Base-by-base conservation (phyloP, 352 stramenopile genomes). In the Pythium brachiatum region DNA sequence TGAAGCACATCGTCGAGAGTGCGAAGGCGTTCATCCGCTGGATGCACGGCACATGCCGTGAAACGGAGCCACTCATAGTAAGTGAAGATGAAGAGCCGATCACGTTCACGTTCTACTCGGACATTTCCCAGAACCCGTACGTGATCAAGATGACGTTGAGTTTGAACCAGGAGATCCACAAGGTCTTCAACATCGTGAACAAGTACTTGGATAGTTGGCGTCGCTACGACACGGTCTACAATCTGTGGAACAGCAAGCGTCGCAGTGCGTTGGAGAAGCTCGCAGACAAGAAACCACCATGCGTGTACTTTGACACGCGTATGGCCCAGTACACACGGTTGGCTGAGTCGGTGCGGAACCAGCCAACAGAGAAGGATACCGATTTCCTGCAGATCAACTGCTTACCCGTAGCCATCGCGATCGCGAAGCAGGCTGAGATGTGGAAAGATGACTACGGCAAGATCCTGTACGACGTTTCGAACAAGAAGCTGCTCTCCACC, bases 371-470 rank as follows among this genome's bases (percentile, higher is more conserved):
- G 38, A 97, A 98, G 66, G 92, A 98, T 62, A 96, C 97, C 0
- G 92, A 98, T 55, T 98, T 98, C 51, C 67, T 98, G 13, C 90
- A 95, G 64, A 95, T 98, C 56, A 96, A 98, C 66, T 98, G 86
- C 64, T 64, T 94, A 4, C 76, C 85, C 0, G 89, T 98, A 1
- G 90, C 92, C 0, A 61, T 96, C 0, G 83, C 88, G 13, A 96
- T 98, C 43, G 82, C 90, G 5, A 94, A 92, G 58, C 90, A 98
- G 61, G 90, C 94, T 2, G 86, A 97, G 52, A 86, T 96, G 76
- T 98, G 94, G 94, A 97, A 97, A 61, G 79, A 92, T 38, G 90
- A 98, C 68, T 98, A 98, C 41, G 95, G 92, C 3, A 87, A 92
- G 29, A 90, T 98, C 15, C 58, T 98, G 13, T 83, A 91, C 23